A percentile compares a stretch with the other conserved stretches of the same genome.
Conservation (phyloP, 768 basidiomycete species). For the Trametes villosa region DNA sequence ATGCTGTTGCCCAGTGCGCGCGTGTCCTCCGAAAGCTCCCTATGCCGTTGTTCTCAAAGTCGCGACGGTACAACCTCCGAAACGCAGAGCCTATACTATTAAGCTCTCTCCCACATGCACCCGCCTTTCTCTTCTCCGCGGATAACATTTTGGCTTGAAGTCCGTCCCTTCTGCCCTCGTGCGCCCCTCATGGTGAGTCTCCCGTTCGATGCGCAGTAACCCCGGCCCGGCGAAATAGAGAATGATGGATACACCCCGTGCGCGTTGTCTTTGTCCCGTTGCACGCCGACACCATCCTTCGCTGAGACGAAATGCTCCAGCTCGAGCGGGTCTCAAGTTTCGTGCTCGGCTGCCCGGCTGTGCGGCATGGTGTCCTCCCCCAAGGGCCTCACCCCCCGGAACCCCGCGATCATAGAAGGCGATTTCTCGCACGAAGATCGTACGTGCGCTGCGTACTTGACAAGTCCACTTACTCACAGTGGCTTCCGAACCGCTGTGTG, state of each 20-base stretch:
- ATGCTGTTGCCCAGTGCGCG: conserved; percentile 8
- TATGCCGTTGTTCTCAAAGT: not conserved
- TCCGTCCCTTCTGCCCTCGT: not conserved
- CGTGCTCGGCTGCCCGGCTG: conserved; percentile 12
- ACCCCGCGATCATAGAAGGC: conserved; percentile 19
- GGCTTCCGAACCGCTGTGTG: conserved; percentile 15
- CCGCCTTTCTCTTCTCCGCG: not conserved
- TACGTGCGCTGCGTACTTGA: conserved; percentile 17
- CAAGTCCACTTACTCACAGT: conserved; percentile 22
- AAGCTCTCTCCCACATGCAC: conserved; percentile 12
- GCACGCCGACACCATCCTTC: not conserved
- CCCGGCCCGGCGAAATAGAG: not conserved
- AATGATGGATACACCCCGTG: not conserved
- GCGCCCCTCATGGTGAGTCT: not conserved
- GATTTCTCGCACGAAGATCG: conserved; percentile 21
- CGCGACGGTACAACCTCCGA: conserved; percentile 10
- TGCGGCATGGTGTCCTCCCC: not conserved
- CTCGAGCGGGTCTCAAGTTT: conserved; percentile 8
- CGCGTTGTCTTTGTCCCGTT: not conserved
- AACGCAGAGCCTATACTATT: conserved; percentile 16
- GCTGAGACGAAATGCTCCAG: not conserved
- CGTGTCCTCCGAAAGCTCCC: conserved; percentile 7
- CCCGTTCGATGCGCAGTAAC: not conserved
- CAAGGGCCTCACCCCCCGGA: conserved; percentile 7
- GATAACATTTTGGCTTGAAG: conserved; percentile 11